Percentiles rank a stretch among this genome's conserved stretches.
phyloP scores from a whole-genome alignment of 2,329 filamentous ascomycete species.

The Rosellinia necatrix region DNA sequence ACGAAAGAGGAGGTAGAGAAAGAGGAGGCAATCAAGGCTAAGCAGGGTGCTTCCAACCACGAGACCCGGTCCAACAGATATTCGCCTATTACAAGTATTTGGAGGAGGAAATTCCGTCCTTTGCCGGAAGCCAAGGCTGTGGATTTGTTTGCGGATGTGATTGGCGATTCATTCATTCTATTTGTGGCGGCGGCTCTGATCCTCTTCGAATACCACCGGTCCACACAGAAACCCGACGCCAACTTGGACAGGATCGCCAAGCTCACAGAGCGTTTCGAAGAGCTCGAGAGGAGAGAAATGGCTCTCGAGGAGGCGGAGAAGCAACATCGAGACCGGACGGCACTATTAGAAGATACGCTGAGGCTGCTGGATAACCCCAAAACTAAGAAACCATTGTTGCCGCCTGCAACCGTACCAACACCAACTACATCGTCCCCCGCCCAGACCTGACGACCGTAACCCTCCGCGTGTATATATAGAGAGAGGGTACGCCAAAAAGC shows the following conservation, averaged over 20 bases:
- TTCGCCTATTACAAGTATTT: slow-evolving; percentile 55
- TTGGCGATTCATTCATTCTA: slow-evolving; percentile 67
- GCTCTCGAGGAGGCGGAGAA: slow-evolving; percentile 56
- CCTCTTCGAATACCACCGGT: slow-evolving; percentile 65
- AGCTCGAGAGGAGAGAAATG: slow-evolving; percentile 54
- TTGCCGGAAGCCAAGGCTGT: slow-evolving; percentile 69
- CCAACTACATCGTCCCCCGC: slow-evolving; percentile 35
- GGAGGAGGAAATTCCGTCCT: slow-evolving; percentile 65
- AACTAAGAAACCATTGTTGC: slow-evolving; percentile 59
- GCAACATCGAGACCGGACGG: slow-evolving; percentile 51
- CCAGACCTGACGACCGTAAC: slow-evolving; percentile 10
- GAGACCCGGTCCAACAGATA: slow-evolving; percentile 34
- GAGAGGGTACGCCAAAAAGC: too few relatives aligned
- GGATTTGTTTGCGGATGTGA: slow-evolving; percentile 68
- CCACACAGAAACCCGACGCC: slow-evolving; percentile 63
- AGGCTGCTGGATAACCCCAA: slow-evolving; percentile 58
- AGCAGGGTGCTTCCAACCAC: slow-evolving; percentile 46
- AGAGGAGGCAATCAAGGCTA: slow-evolving; percentile 55
- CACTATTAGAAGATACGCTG: slow-evolving; percentile 59
- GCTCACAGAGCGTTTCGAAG: slow-evolving; percentile 53
- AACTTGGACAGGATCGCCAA: slow-evolving; percentile 59
- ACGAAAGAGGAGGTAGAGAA: slow-evolving; percentile 64
- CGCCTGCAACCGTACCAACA: slow-evolving; percentile 37
- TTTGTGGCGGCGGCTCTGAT: slow-evolving; percentile 61
- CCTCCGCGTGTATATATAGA: neutral